Evolutionary conservation across 495 filamentous ascomycete species (phyloP).

Genomic region (Thozetella sp.): DNA sequence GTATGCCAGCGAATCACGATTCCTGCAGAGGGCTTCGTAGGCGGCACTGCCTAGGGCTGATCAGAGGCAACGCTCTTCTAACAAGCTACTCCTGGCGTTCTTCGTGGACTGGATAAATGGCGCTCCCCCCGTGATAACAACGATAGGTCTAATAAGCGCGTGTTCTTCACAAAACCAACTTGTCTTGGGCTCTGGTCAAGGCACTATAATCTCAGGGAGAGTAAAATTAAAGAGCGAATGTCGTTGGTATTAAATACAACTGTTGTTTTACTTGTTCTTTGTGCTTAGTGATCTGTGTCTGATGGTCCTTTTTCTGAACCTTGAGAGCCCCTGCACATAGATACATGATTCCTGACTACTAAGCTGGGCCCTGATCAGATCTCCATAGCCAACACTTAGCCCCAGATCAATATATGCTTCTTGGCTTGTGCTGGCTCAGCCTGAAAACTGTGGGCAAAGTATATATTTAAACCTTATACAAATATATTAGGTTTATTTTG

Average conservation of each 20-base stretch:
- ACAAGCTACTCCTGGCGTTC: not conserved
- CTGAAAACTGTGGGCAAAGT: too few relatives aligned
- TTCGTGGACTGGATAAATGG: not conserved
- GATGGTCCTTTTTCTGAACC: too few relatives aligned
- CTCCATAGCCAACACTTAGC: too few relatives aligned
- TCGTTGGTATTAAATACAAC: not conserved
- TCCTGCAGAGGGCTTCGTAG: not conserved
- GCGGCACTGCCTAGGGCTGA: not conserved
- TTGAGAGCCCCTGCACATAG: too few relatives aligned
- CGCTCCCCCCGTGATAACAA: not conserved
- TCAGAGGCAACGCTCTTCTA: not conserved
- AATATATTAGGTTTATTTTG: too few relatives aligned
- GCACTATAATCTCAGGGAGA: not conserved
- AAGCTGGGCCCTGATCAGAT: too few relatives aligned
- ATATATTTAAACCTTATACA: too few relatives aligned
- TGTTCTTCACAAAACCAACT: not conserved
- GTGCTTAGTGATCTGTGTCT: too few relatives aligned
- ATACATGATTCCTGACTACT: too few relatives aligned
- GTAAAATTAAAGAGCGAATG: not conserved
- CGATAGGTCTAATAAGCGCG: not conserved
- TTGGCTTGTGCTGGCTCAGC: too few relatives aligned
- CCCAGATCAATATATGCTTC: too few relatives aligned
- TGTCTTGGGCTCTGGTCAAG: not conserved
- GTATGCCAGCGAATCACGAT: not conserved
- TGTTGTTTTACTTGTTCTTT: too few relatives aligned